phyloP scores from a whole-genome alignment of 306 rosid genomes.

The Elaeagnus macrophylla region DNA sequence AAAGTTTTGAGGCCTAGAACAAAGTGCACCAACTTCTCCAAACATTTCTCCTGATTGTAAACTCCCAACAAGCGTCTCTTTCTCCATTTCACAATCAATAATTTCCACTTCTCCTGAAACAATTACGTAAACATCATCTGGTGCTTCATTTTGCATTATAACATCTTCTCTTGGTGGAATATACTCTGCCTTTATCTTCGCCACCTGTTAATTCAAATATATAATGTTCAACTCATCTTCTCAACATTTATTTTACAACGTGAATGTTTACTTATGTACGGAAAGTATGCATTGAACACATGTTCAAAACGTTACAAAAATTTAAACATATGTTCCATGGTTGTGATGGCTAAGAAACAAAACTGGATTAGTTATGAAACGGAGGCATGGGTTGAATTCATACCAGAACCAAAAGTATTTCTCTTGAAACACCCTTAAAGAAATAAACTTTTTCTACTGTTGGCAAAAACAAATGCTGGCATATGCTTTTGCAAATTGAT shows the following conservation, averaged over 20 bases:
- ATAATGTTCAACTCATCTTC: not conserved
- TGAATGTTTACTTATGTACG: not conserved
- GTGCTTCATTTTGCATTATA: conserved; percentile 58
- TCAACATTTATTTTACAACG: not conserved
- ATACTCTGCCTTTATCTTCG: conserved; percentile 81
- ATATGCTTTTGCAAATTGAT: conserved; percentile 67
- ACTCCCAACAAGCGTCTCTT: conserved; percentile 50
- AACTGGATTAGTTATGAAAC: not conserved
- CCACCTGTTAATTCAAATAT: conserved; percentile 37
- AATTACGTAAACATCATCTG: conserved; percentile 73
- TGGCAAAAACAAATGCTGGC: conserved; percentile 59
- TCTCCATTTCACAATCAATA: conserved; percentile 40
- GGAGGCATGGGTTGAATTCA: not conserved
- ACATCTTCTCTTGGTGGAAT: conserved; percentile 93
- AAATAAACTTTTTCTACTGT: conserved; percentile 64
- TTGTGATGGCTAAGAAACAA: too few relatives aligned
- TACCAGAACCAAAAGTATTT: conserved; percentile 50
- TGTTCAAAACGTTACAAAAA: too few relatives aligned
- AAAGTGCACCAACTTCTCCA: conserved; percentile 78
- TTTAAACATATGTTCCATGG: too few relatives aligned
- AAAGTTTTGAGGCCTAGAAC: conserved; percentile 49
- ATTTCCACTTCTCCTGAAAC: conserved; percentile 88
- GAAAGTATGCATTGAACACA: not conserved
- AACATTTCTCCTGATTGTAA: conserved; percentile 56
- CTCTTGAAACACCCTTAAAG: conserved; percentile 64